Percentiles rank a stretch among this genome's conserved stretches.
These are phyloP conservation scores for Pyrenula aspistea DNA, from an alignment of 495 filamentous ascomycete species.

Conservation along the genomic window DNA sequence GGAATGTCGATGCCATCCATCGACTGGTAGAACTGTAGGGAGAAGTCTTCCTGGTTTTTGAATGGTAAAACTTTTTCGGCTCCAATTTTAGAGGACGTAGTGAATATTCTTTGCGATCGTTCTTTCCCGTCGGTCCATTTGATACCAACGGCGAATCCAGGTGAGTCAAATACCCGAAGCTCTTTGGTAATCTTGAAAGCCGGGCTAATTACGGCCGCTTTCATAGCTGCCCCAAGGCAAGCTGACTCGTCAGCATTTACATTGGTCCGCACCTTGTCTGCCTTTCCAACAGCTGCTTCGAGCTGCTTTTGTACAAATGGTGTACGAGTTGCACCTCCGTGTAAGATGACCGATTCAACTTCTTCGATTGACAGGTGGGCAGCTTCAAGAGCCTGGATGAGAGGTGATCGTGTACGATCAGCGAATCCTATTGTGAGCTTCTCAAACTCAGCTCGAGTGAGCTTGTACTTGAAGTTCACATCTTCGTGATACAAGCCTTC, in stretches of 20 bases:
- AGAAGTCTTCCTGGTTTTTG: slow-evolving; percentile 73
- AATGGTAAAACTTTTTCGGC: slow-evolving; percentile 80
- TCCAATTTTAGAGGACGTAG: slow-evolving; percentile 61
- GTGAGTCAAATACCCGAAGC: slow-evolving; percentile 65
- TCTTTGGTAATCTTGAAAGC: slow-evolving; percentile 90
- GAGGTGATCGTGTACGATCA: slow-evolving; percentile 52
- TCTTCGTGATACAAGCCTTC: slow-evolving; percentile 79
- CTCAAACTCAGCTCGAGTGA: slow-evolving; percentile 75
- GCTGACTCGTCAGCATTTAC: slow-evolving; percentile 97
- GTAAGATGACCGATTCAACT: slow-evolving; percentile 82
- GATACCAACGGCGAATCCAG: slow-evolving; percentile 59
- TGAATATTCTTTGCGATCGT: slow-evolving; percentile 66
- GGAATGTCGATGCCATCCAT: slow-evolving; percentile 40
- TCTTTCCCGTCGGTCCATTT: slow-evolving; percentile 57
- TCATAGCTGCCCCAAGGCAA: slow-evolving; percentile 93
- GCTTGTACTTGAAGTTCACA: slow-evolving; percentile 84
- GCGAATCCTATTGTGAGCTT: slow-evolving; percentile 58
- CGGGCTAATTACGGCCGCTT: slow-evolving; percentile 79
- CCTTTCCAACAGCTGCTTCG: slow-evolving; percentile 57
- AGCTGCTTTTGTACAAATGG: slow-evolving; percentile 89
- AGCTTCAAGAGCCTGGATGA: slow-evolving; percentile 61
- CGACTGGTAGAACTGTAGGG: slow-evolving; percentile 69
- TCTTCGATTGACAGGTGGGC: slow-evolving; percentile 64
- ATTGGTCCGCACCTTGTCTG: slow-evolving; percentile 75
- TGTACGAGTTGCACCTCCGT: slow-evolving; percentile 81